Percentiles rank a stretch among this genome's conserved stretches.
These are phyloP conservation scores for Aspergillus sparsus DNA, from an alignment of 495 filamentous ascomycete species.

Conservation along the genomic window DNA sequence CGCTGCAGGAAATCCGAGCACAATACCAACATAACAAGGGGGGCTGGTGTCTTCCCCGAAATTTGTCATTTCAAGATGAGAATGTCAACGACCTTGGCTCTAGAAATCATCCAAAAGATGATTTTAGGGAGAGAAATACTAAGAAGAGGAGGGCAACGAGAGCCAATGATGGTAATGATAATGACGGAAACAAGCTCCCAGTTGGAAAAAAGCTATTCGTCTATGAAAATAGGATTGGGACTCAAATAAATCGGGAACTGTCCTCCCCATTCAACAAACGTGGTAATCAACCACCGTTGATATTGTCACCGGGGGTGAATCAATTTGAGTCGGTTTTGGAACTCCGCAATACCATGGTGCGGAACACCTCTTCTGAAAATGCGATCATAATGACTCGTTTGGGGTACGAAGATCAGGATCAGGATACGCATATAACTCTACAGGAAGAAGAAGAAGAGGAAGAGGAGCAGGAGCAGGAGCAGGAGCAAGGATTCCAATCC, in stretches of 20 bases:
- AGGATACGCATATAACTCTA: not conserved
- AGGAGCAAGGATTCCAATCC: not conserved
- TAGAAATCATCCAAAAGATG: not conserved
- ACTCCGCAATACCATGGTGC: constrained; percentile 34
- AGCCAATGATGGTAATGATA: too few species aligned
- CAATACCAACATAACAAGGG: constrained; percentile 5
- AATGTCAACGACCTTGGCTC: constrained; percentile 10
- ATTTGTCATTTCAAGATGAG: constrained; percentile 1
- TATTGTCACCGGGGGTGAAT: constrained; percentile 39
- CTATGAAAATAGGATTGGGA: too few species aligned
- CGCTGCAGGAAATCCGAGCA: constrained; percentile 33
- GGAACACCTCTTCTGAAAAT: constrained; percentile 36
- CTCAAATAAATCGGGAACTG: not conserved
- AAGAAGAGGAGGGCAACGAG: not conserved
- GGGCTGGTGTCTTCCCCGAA: constrained; percentile 47
- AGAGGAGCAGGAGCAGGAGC: not conserved
- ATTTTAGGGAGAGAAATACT: constrained; percentile 15
- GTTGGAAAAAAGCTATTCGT: too few species aligned
- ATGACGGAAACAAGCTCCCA: too few species aligned
- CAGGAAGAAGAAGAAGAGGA: not conserved
- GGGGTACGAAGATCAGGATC: not conserved
- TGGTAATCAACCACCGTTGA: constrained; percentile 31
- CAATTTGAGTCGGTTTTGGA: constrained; percentile 32
- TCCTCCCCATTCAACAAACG: not conserved
- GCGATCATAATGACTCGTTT: constrained; percentile 28